These are phyloP conservation scores for Entomortierella chlamydospora DNA, from an alignment of 192 early-diverging fungal genomes.

Conservation along the genomic window DNA sequence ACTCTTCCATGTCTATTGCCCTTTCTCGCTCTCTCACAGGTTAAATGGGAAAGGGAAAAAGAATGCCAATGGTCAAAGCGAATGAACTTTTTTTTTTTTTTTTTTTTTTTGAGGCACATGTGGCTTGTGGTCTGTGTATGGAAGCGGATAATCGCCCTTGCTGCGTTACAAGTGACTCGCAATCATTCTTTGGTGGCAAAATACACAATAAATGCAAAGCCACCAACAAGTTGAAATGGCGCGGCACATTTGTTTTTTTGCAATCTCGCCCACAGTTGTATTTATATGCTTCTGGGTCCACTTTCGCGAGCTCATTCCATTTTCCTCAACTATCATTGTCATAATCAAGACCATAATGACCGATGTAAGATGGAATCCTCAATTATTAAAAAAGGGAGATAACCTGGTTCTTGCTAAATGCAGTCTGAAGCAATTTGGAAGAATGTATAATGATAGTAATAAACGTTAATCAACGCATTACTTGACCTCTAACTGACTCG, in stretches of 20 bases:
- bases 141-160: no score
- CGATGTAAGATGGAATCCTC: neutral
- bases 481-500: neutral
- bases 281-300: no score
- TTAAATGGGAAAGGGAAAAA: neutral
- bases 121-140: neutral
- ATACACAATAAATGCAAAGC: neutral
- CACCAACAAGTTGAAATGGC: neutral
- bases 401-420: no score
- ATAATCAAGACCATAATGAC: neutral
- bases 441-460: no score
- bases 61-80: neutral
- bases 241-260: neutral
- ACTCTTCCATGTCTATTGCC: conserved; percentile 29
- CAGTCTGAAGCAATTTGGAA: no score
- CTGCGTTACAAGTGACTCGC: no score
- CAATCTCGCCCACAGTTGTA: neutral
- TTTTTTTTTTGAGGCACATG: neutral
- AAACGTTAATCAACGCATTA: neutral
- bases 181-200: neutral
- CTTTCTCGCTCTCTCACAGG: neutral
- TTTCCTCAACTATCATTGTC: neutral
- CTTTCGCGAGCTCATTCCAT: neutral
- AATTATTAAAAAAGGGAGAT: neutral
- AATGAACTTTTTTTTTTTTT: neutral